Conservation (phyloP, 345 rosid species). For the Pseudoturritis turrita region DNA sequence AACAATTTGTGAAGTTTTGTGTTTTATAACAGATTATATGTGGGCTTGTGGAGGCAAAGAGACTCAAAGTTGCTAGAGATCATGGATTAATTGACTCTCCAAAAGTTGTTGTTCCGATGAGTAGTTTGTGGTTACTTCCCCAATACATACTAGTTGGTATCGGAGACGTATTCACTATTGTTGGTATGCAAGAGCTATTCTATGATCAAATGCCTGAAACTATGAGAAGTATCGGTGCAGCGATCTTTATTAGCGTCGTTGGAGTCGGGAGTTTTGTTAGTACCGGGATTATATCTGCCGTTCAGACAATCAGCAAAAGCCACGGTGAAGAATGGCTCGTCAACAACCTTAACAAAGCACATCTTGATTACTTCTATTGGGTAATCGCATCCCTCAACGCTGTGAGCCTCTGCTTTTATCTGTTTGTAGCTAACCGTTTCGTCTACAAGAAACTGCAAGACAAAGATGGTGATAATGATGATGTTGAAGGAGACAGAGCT, state of each 20-base stretch:
- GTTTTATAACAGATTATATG: conserved; percentile 34
- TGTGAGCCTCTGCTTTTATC: conserved; percentile 45
- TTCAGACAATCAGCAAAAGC: conserved; percentile 43
- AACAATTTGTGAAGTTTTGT: background rate
- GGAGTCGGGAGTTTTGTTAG: conserved; percentile 82
- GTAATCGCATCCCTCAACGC: conserved; percentile 60
- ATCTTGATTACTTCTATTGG: conserved; percentile 67
- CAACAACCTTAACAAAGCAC: conserved; percentile 61
- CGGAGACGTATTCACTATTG: conserved; percentile 59
- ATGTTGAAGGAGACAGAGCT: conserved; percentile 7
- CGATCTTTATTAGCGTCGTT: conserved; percentile 50
- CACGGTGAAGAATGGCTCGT: conserved; percentile 57
- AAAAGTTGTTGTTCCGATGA: conserved; percentile 56
- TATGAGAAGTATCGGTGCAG: conserved; percentile 90
- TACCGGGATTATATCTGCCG: conserved; percentile 46
- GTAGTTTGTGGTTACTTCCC: conserved; percentile 81
- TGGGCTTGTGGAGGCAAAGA: conserved; percentile 57
- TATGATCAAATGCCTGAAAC: conserved; percentile 81
- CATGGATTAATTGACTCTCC: conserved; percentile 56
- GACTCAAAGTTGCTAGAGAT: conserved; percentile 49
- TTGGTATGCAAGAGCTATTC: conserved; percentile 87
- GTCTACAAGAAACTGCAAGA: conserved; percentile 55
- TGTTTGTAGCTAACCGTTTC: conserved; percentile 54
- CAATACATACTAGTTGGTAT: conserved; percentile 61
- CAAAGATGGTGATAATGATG: conserved; percentile 9